Evolutionary conservation across 192 early-diverging fungal genomes (phyloP), one percentile per base, ranked within the genome.

Genomic region (Diversispora eburnea): DNA sequence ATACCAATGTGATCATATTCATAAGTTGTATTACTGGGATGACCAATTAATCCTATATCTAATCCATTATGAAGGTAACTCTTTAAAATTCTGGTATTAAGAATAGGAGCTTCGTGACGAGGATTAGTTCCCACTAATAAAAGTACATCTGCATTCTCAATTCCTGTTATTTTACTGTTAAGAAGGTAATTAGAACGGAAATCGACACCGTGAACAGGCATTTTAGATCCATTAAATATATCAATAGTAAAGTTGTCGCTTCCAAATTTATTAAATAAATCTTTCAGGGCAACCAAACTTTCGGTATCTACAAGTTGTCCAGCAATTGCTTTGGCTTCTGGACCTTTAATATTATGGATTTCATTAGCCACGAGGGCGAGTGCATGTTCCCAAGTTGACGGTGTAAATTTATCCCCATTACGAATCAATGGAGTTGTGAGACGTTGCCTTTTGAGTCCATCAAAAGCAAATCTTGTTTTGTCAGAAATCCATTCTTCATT

Each of bases 401-500:
- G 87, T 52, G 93, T 90, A 72, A 99, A 95, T 52, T 89, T 86
- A 76, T 91, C 89, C 45, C 91, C 92, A 69, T 89, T 77, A 73
- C 94, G 91, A 66, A 98, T 81, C 76, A 99, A 87, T 33, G 97
- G 97, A 20, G 88, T 89, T 42, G 95, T 98, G 68, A 99, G 85
- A 69, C 97, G 86, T 85, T 99, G 97, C 22, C 92, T 88, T 88
- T 95, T 98, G 41, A 99, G 86, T 60, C 97, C 97, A 79, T 99
- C 97, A 76, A 87, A 94, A 55, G 91, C 89, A 77, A 94, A 97
- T 45, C 97, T 90, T 58, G 94, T 95, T 87, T 97, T 97, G 87
- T 99, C 97, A 9, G 94, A 94, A 72, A 99, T 94, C 97, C 97
- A 99, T 85, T 99, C 97, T 82, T 96, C 93, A 82, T 99, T 99